These are phyloP conservation scores for Entomortierella parvispora DNA, from an alignment of 192 early-diverging fungal genomes.

Conservation along the genomic window DNA sequence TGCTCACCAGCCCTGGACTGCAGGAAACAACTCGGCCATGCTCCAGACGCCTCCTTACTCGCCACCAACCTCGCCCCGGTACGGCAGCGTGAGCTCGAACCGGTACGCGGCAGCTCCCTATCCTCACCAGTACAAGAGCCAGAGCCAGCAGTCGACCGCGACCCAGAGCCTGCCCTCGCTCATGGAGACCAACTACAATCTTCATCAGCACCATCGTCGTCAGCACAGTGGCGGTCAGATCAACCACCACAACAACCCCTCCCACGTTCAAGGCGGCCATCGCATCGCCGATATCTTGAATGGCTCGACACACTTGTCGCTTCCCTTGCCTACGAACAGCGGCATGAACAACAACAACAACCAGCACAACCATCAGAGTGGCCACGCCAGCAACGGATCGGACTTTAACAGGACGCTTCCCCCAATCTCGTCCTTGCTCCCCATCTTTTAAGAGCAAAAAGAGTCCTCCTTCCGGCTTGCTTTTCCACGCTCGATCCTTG, in stretches of 20 bases:
- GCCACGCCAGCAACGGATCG: slow-evolving; percentile 18
- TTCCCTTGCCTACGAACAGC: slow-evolving; percentile 40
- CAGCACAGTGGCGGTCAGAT: not conserved
- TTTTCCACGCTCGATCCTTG: not conserved
- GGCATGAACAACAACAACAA: slow-evolving; percentile 5
- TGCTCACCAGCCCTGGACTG: slow-evolving; percentile 10
- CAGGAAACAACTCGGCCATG: slow-evolving; percentile 11
- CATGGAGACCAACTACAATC: slow-evolving; percentile 49
- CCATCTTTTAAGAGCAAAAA: slow-evolving; percentile 27
- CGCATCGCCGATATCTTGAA: slow-evolving; percentile 49
- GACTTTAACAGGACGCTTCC: slow-evolving; percentile 46
- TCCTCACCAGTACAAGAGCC: slow-evolving; percentile 39
- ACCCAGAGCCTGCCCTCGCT: slow-evolving; percentile 19
- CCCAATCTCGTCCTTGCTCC: slow-evolving; percentile 48
- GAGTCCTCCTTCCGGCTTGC: not conserved
- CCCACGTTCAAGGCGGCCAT: slow-evolving; percentile 24
- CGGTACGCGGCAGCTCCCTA: slow-evolving; percentile 47
- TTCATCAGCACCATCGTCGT: slow-evolving; percentile 48
- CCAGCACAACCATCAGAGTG: slow-evolving; percentile 15
- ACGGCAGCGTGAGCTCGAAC: slow-evolving; percentile 30
- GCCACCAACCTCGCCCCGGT: slow-evolving; percentile 47
- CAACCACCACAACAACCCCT: slow-evolving; percentile 8
- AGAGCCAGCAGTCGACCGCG: slow-evolving; percentile 14
- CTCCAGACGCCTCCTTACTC: slow-evolving; percentile 51
- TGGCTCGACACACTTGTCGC: slow-evolving; percentile 48